Base-by-base conservation (phyloP, 176 grass and related monocot species). In the Areca catechu region DNA sequence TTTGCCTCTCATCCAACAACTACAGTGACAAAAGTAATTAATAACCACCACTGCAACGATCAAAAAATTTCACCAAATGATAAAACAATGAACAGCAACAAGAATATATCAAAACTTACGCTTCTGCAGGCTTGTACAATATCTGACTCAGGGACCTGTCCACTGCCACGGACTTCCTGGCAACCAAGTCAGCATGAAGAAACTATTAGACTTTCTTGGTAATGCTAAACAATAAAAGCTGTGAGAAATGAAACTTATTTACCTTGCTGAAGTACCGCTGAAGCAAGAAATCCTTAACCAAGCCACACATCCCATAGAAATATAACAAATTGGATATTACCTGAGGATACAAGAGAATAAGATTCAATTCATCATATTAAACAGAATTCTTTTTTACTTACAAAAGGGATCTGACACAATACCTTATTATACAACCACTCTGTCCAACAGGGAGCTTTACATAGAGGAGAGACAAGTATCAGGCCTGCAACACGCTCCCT, bases 231-330 rank as follows among this genome's bases (percentile, higher is more conserved):
- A 43, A 37, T 43, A 43, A 43, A 43, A 43, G 10, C 34, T 43
- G 10, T 43, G 34, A 43, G 10, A 43, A 43, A 2, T 10, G 34
- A 43, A 43, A 43, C 34, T 43, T 43, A 55, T 23, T 25, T 20
- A 54, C 69, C 69, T 72, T 62, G 22, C 58, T 54, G 16, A 72
- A 72, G 49, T 72, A 72, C 3, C 58, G 69, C 18, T 72, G 69
- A 21, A 72, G 69, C 15, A 72, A 72, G 14, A 7, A 53, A 7
- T 62, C 57, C 16, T 72, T 53, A 16, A 62, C 61, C 15, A 72
- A 61, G 49, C 58, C 69, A 72, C 69, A 62, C 58, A 72, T 72
- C 49, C 69, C 69, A 53, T 72, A 72, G 27, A 62, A 72, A 51
- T 72, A 72, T 22, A 62, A 57, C 9, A 72, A 53, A 72, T 61